Evolutionary conservation across 140 eudicot genomes (phyloP), one percentile per base, ranked within the genome.

Genomic region (Ambrosia hybrid): DNA sequence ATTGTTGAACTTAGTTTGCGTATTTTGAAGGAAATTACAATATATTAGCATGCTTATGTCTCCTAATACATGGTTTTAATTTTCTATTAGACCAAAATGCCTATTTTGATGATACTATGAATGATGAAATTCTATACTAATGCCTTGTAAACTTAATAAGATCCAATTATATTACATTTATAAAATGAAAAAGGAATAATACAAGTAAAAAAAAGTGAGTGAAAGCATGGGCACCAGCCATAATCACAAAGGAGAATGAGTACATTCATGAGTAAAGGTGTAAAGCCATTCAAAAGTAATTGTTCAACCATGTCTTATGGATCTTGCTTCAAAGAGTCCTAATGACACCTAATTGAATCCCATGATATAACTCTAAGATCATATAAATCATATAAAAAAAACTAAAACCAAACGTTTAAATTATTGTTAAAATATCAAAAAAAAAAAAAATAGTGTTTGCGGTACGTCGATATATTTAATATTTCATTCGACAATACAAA

Each of bases 221-320:
- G 83, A 62, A 73, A 59, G 83, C 79, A 73, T 79, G 79, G 59
- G 67, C 57, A 73, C 12, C 36, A 65, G 64, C 38, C 77, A 78
- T 67, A 68, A 79, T 79, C 38, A 73, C 66, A 73, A 68, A 58
- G 73, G 16, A 51, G 49, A 73, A 73, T 79, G 71, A 73, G 75
- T 73, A 58, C 72, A 79, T 79, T 79, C 83, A 73, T 79, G 45
- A 79, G 79, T 79, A 79, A 79, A 73, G 83, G 68, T 79, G 83
- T 67, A 79, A 73, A 79, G 79, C 67, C 41, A 67, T 49, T 59
- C 52, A 59, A 79, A 79, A 79, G 78, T 57, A 67, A 30, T 66
- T 36, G 52, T 79, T 79, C 67, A 21, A 73, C 67, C 75, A 73
- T 67, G 79, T 73, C 74, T 59, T 58, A 13, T 73, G 79, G 83